Conservation (phyloP, 2,329 filamentous ascomycete species). For the Immersiporthe knoxdaviesiana region DNA sequence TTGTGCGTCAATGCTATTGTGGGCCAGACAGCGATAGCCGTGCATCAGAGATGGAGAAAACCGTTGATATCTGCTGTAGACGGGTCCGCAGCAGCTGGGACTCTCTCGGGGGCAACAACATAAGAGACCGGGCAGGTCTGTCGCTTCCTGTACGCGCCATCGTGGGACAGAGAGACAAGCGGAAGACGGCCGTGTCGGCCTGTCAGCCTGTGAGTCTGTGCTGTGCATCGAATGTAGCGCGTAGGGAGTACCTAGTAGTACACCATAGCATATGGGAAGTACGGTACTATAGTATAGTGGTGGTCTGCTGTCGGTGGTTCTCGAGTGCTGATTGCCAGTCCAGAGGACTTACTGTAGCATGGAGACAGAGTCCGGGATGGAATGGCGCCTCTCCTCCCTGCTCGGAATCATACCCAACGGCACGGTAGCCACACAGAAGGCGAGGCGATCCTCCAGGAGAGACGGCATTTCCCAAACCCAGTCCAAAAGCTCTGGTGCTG, state of each 20-base stretch:
- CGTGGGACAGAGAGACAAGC: neutral
- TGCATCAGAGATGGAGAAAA: neutral
- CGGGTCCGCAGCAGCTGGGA: neutral
- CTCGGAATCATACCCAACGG: slow-evolving; percentile 6
- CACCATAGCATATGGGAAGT: neutral
- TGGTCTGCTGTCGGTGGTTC: neutral
- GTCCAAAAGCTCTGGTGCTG: neutral
- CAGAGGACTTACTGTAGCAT: neutral
- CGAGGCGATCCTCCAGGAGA: slow-evolving; percentile 2
- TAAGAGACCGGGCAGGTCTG: neutral
- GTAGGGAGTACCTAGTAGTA: neutral
- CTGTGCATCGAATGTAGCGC: neutral
- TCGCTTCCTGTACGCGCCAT: neutral
- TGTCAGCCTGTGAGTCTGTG: neutral
- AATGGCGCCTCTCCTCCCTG: slow-evolving; percentile 6
- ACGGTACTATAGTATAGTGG: neutral
- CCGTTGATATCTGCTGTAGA: neutral
- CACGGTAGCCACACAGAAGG: slow-evolving; percentile 10
- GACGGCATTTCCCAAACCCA: slow-evolving; percentile 14
- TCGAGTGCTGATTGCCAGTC: neutral
- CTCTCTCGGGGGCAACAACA: neutral
- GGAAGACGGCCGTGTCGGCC: neutral
- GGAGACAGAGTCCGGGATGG: neutral
- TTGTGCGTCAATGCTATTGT: slow-evolving; percentile 8
- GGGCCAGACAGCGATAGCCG: neutral